Evolutionary conservation across 495 filamentous ascomycete species (phyloP), one percentile per base, ranked within the genome.

Genomic region (Bathelium albidoporum): DNA sequence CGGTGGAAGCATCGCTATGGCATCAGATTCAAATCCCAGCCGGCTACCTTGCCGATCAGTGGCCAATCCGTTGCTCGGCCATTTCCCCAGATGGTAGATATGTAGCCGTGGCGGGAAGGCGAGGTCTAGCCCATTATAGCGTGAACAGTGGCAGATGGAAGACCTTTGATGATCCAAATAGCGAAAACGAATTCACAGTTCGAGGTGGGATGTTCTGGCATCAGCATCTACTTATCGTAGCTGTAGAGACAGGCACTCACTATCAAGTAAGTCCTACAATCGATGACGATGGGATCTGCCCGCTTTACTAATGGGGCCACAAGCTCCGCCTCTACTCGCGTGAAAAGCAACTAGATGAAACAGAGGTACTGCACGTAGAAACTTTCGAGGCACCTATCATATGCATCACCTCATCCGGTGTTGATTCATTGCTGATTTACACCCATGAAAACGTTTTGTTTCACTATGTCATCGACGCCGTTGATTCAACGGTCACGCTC

Each of bases 161-260:
- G 70, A 92, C 87, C 0, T 97, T 97, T 73, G 83, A 86, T 60
- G 89, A 94, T 68, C 80, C 86, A 28, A 84, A 79, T 49, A 81
- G 87, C 68, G 93, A 97, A 70, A 90, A 94, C 66, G 88, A 89
- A 41, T 97, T 99, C 70, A 82, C 89, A 28, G 89, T 99, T 26
- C 80, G 92, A 65, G 95, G 95, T 26, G 95, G 95, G 0, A 95
- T 99, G 91, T 96, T 91, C 69, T 99, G 95, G 95, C 90, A 92
- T 69, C 92, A 95, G 62, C 95, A 99, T 73, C 89, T 97, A 26
- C 76, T 99, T 20, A 89, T 99, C 63, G 91, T 91, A 45, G 90
- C 93, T n/a, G 86, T 96, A 32, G 95, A 97, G 72, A 84, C 85
- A 55, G 87, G 89, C 66, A 84, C 85, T 64, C 84, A 85, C 22